phyloP scores from a whole-genome alignment of 2,329 filamentous ascomycete species.

The Diaporthe amygdali region DNA sequence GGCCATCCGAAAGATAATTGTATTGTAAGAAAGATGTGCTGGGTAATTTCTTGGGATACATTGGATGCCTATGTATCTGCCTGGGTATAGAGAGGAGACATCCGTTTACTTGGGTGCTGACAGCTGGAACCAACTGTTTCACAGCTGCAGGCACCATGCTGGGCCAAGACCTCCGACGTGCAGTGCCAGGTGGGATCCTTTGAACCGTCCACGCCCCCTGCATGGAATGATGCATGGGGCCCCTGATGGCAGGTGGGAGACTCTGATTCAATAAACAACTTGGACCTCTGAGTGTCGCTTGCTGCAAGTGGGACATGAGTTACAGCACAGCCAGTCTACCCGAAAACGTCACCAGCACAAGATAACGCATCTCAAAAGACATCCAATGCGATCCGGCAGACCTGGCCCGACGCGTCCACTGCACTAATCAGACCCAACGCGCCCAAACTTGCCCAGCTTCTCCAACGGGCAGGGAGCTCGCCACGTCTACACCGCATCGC shows the following conservation, averaged over 20 bases:
- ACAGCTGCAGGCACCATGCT: conserved; percentile 6
- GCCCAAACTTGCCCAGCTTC: neutral
- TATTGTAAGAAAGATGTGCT: neutral
- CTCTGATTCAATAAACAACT: conserved; percentile 18
- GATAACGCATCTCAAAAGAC: neutral
- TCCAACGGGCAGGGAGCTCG: neutral
- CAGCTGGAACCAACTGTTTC: conserved; percentile 14
- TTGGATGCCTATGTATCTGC: too few relatives aligned
- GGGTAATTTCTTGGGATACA: neutral
- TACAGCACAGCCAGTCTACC: conserved; percentile 10
- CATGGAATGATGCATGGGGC: conserved; percentile 7
- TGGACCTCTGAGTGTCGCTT: conserved; percentile 17
- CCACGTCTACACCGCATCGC: conserved; percentile 22
- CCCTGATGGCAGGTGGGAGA: neutral
- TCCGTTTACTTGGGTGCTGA: neutral
- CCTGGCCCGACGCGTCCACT: conserved; percentile 6
- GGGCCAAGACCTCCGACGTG: neutral
- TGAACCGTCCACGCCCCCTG: neutral
- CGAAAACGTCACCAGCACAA: conserved; percentile 7
- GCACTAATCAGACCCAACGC: neutral
- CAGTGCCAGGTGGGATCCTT: neutral
- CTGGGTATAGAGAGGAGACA: too few relatives aligned
- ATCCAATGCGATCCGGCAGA: neutral
- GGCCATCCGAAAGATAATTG: neutral
- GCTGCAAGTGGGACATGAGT: conserved; percentile 12